These are phyloP conservation scores for Hygrocybe punicea DNA, from an alignment of 768 basidiomycete species.

Conservation along the genomic window DNA sequence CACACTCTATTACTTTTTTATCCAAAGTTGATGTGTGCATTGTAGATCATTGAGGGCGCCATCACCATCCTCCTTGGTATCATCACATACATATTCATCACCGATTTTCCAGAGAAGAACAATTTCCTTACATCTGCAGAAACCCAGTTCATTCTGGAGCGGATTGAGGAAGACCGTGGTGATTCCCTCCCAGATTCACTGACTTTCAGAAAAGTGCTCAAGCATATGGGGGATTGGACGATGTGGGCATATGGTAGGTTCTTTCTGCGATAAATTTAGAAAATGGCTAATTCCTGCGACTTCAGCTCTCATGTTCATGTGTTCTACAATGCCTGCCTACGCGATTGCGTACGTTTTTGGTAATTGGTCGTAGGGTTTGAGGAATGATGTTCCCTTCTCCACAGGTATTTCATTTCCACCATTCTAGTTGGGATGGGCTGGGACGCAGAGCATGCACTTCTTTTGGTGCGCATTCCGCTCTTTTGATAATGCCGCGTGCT, in stretches of 20 bases:
- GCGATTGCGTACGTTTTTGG: conserved; percentile 41
- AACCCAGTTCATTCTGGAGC: conserved; percentile 40
- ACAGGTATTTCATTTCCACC: conserved; percentile 45
- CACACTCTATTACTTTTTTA: not conserved
- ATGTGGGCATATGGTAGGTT: conserved; percentile 45
- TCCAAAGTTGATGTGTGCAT: not conserved
- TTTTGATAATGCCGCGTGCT: conserved; percentile 2
- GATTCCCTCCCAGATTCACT: conserved; percentile 47
- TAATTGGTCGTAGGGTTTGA: not conserved
- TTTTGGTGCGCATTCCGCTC: conserved; percentile 33
- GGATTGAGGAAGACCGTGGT: conserved; percentile 49
- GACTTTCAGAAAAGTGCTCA: conserved; percentile 34
- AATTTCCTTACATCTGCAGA: conserved; percentile 42
- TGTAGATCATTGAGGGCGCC: conserved; percentile 48
- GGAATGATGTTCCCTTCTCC: conserved; percentile 1
- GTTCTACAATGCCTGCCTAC: conserved; percentile 48
- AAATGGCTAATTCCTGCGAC: not conserved
- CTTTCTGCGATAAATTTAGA: not conserved
- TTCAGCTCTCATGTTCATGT: conserved; percentile 48
- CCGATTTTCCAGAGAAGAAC: conserved; percentile 50
- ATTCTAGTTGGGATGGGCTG: conserved; percentile 51
- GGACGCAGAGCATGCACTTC: conserved; percentile 40
- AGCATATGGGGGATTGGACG: conserved; percentile 46
- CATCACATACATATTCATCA: conserved; percentile 43
- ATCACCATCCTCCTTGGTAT: conserved; percentile 46